phyloP scores from a whole-genome alignment of 208 protist genomes.

The Acanthamoeba healyi region DNA sequence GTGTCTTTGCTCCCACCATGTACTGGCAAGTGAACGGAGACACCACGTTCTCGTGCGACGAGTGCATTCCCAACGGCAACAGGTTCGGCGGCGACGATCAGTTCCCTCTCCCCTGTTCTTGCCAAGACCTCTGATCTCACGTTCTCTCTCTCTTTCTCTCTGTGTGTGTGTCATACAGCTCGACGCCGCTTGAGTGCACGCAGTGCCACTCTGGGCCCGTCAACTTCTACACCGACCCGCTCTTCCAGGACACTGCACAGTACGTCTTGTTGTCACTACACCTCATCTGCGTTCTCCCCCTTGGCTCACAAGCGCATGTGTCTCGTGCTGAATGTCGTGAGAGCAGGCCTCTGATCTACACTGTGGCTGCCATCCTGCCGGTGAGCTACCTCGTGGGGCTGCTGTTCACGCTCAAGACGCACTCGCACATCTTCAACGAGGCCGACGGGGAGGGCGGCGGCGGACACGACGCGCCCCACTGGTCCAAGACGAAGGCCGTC shows the following conservation, averaged over 20 bases:
- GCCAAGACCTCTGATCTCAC: background rate
- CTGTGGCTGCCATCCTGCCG: slow-evolving; percentile 82
- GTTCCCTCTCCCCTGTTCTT: too few relatives aligned
- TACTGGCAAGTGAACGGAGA: slow-evolving; percentile 86
- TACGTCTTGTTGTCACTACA: background rate
- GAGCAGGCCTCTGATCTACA: slow-evolving; percentile 83
- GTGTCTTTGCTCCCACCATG: slow-evolving; percentile 86
- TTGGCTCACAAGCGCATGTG: background rate
- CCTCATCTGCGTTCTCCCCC: background rate
- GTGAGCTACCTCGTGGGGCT: slow-evolving; percentile 88
- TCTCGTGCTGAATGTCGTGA: too few relatives aligned
- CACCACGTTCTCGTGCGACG: background rate
- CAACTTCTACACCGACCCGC: background rate
- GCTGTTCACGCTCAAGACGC: slow-evolving; percentile 89
- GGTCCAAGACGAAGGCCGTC: slow-evolving; percentile 80
- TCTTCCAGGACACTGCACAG: background rate
- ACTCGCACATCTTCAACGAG: slow-evolving; percentile 84
- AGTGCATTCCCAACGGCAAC: background rate
- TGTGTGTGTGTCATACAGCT: background rate
- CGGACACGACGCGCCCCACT: slow-evolving; percentile 80
- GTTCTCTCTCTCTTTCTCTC: background rate
- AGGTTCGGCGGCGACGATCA: too few relatives aligned
- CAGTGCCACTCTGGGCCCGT: background rate
- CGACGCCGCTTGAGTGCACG: background rate
- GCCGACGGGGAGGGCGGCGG: background rate